A percentile compares a stretch with the other conserved stretches of the same genome.
These are phyloP conservation scores for Moringa oleifera DNA, from an alignment of 345 rosid species.

Conservation along the genomic window DNA sequence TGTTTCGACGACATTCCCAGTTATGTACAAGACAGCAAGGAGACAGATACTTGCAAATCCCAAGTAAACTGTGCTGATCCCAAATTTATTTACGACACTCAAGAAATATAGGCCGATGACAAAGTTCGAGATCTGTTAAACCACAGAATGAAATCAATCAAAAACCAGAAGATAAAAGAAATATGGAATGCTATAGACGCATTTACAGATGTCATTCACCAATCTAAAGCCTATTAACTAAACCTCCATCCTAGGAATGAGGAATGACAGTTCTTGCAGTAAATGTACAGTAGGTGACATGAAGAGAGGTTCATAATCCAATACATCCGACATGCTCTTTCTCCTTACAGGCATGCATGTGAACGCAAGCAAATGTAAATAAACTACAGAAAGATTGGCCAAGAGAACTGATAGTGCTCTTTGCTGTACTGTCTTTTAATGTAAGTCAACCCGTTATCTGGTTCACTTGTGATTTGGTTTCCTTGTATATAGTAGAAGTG, in stretches of 20 bases:
- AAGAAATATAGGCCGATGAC: constrained; percentile 89
- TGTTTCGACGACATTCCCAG: constrained; percentile 79
- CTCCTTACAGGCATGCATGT: background rate
- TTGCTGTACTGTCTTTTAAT: too few relatives aligned
- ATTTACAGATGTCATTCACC: background rate
- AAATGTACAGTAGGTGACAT: background rate
- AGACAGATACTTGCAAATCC: constrained; percentile 77
- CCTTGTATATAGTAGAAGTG: background rate
- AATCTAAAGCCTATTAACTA: background rate
- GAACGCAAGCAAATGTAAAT: too few relatives aligned
- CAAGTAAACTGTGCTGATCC: constrained; percentile 87
- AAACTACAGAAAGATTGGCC: background rate
- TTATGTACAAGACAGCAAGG: constrained; percentile 78
- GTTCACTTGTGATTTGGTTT: background rate
- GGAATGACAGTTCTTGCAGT: background rate
- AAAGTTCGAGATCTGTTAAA: constrained; percentile 79
- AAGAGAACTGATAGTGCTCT: background rate
- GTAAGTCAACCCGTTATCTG: background rate
- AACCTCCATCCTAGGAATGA: background rate
- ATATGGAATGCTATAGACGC: background rate
- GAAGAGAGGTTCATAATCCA: background rate
- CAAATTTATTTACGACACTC: constrained; percentile 83
- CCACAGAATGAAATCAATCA: constrained; percentile 6
- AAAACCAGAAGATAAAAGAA: constrained; percentile 1
- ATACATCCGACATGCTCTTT: background rate